phyloP scores from a whole-genome alignment of 192 early-diverging fungal species.

The Rhizophagus clarus region DNA sequence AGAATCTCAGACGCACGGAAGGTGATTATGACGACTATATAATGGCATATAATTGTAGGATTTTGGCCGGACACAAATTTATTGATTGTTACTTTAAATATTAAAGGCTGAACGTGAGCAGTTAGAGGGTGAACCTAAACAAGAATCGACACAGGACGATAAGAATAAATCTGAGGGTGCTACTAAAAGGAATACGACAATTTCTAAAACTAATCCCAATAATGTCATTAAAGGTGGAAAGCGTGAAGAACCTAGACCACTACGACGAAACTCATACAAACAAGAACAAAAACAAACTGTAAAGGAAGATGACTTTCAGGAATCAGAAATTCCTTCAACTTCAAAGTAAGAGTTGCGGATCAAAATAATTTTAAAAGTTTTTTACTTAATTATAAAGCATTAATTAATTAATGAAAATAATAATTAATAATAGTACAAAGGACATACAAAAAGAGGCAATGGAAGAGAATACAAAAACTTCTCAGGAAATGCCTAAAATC shows the following conservation, averaged over 20 bases:
- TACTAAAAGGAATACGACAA: not conserved
- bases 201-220: not conserved
- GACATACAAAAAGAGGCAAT: not conserved
- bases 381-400: not conserved
- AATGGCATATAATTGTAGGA: not conserved
- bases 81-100: not conserved
- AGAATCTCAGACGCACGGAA: constrained; percentile 14
- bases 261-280: not conserved
- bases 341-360: not conserved
- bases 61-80: not conserved
- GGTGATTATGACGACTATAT: not conserved
- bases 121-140: not conserved
- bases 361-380: too few relatives aligned
- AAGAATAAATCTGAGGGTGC: not conserved
- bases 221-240: not conserved
- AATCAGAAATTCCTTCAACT: not conserved
- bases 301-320: not conserved
- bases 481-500: not conserved
- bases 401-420: not conserved
- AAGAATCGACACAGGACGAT: not conserved
- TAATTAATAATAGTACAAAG: not conserved
- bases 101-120: constrained; percentile 17
- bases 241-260: not conserved
- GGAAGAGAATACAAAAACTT: not conserved
- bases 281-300: not conserved